A percentile compares a stretch with the other conserved stretches of the same genome.
phyloP scores from a whole-genome alignment of 2,329 filamentous ascomycete genomes.

The Clonostachys rosea region DNA sequence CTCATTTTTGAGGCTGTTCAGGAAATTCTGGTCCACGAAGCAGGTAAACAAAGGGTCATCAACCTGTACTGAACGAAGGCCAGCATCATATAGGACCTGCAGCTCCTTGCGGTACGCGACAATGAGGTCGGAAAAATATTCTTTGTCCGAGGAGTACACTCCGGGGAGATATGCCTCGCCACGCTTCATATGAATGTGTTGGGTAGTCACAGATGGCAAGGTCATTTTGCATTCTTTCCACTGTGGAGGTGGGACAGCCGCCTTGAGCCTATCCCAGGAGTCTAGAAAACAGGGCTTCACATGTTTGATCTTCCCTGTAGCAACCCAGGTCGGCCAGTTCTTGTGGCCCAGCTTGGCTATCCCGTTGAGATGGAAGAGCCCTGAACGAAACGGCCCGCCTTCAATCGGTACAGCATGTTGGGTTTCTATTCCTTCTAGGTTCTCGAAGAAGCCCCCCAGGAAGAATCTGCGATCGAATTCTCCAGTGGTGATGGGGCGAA shows the following conservation, averaged over 20 bases:
- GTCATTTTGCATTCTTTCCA: conserved; percentile 65
- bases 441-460: conserved; percentile 44
- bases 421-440: conserved; percentile 30
- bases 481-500: conserved; percentile 62
- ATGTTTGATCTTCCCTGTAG: conserved; percentile 35
- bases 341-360: conserved; percentile 23
- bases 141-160: conserved; percentile 45
- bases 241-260: conserved; percentile 47
- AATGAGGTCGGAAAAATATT: conserved; percentile 53
- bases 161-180: conserved; percentile 47
- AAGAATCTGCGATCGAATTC: conserved; percentile 57
- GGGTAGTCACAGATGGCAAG: conserved; percentile 63
- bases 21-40: conserved; percentile 67
- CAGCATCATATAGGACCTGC: conserved; percentile 47
- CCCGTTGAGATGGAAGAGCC: too few species aligned
- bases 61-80: conserved; percentile 52
- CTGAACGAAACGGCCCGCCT: too few species aligned
- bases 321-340: conserved; percentile 29
- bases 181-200: conserved; percentile 49
- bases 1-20: conserved; percentile 48
- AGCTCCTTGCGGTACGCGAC: conserved; percentile 51
- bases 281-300: conserved; percentile 33
- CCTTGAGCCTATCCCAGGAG: conserved; percentile 31
- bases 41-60: conserved; percentile 61
- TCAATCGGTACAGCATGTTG: conserved; percentile 16